Base-by-base conservation (phyloP, 441 rosid species). In the Cnidoscolus chayamansa region DNA sequence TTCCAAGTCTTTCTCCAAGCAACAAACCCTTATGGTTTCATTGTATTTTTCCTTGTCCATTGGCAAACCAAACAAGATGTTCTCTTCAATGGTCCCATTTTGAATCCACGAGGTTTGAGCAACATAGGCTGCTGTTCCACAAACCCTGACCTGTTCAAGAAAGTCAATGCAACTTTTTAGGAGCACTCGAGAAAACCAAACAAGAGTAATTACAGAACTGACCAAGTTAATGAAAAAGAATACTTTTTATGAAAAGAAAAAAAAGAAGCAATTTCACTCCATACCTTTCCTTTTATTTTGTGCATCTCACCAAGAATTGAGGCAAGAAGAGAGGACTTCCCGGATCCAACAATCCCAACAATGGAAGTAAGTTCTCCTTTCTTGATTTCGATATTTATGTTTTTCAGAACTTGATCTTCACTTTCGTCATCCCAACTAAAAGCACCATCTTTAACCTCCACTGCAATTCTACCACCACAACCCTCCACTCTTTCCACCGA, bases 71-170 rank as follows among this genome's bases (percentile, higher is more conserved):
- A 91, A 94, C 65, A 91, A 84, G 67, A 94, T 91, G 77, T 91
- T 94, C 49, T 91, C 98, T 76, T 88, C 79, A 81, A 94, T 86
- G 32, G 98, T 94, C 61, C 96, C 96, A 61, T 89, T 94, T 55
- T 91, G 98, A 57, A 91, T 91, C 98, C 98, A 94, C 1, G 97
- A 83, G n/a, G 97, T 90, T 79, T 94, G 98, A 35, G 96, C 97
- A 47, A 94, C 98, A 78, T 91, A 94, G 63, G 95, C 97, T 32
- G 92, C 89, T 53, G 85, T 73, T 65, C 98, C 98, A 62, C 89
- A 90, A 71, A 90, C 85, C 76, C 81, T 86, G 63, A 90, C 91
- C 94, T 92, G 83, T 65, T 71, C 65, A 55, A 72, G 63, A 64
- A 61, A 60, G 13, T 48, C 31, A 25, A 30, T 10, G 66, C 16